Conservation (phyloP, 2,329 filamentous ascomycete genomes). For the Diplodia mutila region DNA sequence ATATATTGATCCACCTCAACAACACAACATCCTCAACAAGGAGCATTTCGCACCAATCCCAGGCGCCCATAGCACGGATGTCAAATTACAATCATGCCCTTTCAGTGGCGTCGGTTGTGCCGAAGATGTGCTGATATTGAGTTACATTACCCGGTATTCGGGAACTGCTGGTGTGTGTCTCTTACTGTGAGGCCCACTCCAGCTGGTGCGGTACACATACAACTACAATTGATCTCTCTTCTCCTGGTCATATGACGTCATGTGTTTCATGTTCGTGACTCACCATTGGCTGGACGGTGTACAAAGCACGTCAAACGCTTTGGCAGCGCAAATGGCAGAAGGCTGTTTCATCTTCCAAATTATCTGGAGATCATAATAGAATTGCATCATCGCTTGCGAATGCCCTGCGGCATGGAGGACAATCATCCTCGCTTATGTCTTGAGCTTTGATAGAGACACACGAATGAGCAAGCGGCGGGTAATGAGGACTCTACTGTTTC, state of each 20-base stretch:
- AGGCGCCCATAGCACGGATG: slow-evolving; percentile 79
- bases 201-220: slow-evolving; percentile 27
- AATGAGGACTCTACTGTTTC: background rate
- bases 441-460: background rate
- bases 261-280: background rate
- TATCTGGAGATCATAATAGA: background rate
- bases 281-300: background rate
- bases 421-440: background rate
- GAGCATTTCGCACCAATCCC: no score
- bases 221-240: background rate
- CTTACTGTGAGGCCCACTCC: slow-evolving; percentile 4
- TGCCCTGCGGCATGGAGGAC: background rate
- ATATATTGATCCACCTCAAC: no score
- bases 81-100: slow-evolving; percentile 97
- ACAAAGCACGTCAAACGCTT: background rate
- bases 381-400: background rate
- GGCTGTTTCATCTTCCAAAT: background rate
- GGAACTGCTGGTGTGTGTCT: slow-evolving; percentile 20
- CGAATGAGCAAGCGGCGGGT: background rate
- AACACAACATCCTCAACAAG: no score
- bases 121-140: slow-evolving; percentile 94
- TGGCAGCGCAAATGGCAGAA: background rate
- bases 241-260: background rate
- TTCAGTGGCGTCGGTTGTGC: slow-evolving; percentile 89
- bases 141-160: slow-evolving; percentile 33